A percentile compares a stretch with the other conserved stretches of the same genome.
Conservation (phyloP, 192 early-diverging fungal species). For the Entophlyctis luteolus region DNA sequence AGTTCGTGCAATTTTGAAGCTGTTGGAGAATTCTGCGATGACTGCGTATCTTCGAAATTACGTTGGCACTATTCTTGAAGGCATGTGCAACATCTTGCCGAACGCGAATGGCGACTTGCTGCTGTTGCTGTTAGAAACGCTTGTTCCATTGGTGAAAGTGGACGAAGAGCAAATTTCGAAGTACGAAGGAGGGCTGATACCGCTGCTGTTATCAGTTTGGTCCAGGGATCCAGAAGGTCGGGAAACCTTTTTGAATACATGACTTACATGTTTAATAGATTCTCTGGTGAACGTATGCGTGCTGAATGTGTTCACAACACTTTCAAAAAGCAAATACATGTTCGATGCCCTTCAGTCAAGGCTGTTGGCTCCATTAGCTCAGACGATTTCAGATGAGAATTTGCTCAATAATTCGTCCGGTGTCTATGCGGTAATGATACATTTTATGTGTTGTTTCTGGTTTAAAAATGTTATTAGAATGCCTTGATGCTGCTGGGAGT, state of each 20-base stretch:
- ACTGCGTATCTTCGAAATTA: constrained; percentile 33
- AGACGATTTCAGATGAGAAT: constrained; percentile 44
- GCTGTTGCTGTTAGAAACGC: constrained; percentile 63
- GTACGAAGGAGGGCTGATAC: constrained; percentile 68
- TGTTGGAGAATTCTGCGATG: neutral
- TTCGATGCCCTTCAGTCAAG: constrained; percentile 65
- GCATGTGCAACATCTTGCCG: constrained; percentile 52
- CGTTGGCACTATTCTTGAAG: constrained; percentile 60
- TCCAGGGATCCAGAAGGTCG: constrained; percentile 66
- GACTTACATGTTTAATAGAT: neutral
- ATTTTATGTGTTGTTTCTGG: neutral
- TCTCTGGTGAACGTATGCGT: constrained; percentile 19
- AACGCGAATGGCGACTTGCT: constrained; percentile 65
- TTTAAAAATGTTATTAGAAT: constrained; percentile 22
- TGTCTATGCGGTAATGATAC: constrained; percentile 29
- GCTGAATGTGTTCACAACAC: constrained; percentile 17
- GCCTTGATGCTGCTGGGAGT: constrained; percentile 72
- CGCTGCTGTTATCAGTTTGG: constrained; percentile 76
- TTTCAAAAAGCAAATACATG: constrained; percentile 34
- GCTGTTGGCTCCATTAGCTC: constrained; percentile 66
- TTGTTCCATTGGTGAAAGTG: constrained; percentile 60
- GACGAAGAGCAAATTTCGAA: constrained; percentile 68
- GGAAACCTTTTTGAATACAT: neutral
- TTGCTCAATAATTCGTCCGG: constrained; percentile 30
- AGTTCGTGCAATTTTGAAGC: constrained; percentile 61